These are phyloP conservation scores for Tulasnella sp. DNA, from an alignment of 768 basidiomycete species.

Conservation along the genomic window DNA sequence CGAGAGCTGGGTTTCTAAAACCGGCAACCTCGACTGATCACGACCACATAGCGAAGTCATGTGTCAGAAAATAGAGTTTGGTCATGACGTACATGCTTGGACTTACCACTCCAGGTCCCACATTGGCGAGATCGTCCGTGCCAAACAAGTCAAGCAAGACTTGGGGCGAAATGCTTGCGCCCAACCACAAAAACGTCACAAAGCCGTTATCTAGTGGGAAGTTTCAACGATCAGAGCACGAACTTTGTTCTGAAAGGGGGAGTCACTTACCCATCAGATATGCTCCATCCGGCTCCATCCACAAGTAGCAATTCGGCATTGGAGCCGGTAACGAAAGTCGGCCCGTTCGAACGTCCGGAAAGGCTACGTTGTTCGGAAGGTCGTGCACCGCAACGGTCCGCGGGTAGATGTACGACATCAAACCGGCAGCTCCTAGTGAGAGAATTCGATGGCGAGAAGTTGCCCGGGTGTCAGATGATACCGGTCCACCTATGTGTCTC, in stretches of 20 bases:
- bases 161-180: conserved; percentile 67
- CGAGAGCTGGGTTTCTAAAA: conserved; percentile 63
- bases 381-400: conserved; percentile 81
- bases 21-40: conserved; percentile 54
- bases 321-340: conserved; percentile 55
- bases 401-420: conserved; percentile 79
- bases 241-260: conserved; percentile 6
- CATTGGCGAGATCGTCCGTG: conserved; percentile 58
- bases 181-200: conserved; percentile 81
- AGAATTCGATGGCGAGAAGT: conserved; percentile 68
- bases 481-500: conserved; percentile 54
- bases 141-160: conserved; percentile 75
- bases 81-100: no score
- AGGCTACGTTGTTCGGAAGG: conserved; percentile 54
- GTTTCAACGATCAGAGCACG: neutral
- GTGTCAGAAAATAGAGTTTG: conserved; percentile 1
- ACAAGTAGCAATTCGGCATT: conserved; percentile 72
- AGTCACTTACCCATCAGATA: conserved; percentile 68
- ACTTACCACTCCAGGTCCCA: conserved; percentile 64
- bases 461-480: conserved; percentile 90
- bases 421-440: conserved; percentile 52
- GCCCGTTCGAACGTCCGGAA: conserved; percentile 50
- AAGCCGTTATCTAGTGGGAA: conserved; percentile 68
- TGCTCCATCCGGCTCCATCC: conserved; percentile 85
- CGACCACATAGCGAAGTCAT: neutral